Base-by-base conservation (phyloP, 225 moss, liverwort and hornwort species). In the Thuidium tamariscinum region DNA sequence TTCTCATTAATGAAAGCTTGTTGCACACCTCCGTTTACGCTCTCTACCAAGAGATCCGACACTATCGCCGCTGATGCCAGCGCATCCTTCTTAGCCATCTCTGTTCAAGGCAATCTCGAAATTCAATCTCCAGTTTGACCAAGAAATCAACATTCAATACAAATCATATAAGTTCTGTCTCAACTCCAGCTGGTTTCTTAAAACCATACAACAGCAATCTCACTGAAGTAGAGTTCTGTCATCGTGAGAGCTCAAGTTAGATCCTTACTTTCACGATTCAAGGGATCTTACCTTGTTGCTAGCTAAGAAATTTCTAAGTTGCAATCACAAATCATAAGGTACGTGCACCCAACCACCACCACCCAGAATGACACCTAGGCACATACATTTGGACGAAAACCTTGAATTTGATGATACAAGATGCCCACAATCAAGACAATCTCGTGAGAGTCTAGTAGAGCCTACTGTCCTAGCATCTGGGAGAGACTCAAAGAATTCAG, bases 1-100 rank as follows among this genome's bases (percentile, higher is more conserved):
- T 97, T 94, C 90, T 97, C 97, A 66, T 94, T 95, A 37, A 95
- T 87, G 71, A 97, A 97, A 18, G 94, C 94, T 81, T 95, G 91
- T 85, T 97, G 95, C 81, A 97, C 97, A n/a, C 95, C 97, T 76
- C 93, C 95, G 49, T 97, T 97, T 18, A 97, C 95, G 77, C 93
- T 95, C 76, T 97, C 95, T 54, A 97, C 97, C 52, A 97, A 71
- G 17, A 94, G 89, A 59, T 88, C 87, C 34, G 97, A 95, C 36
- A 95, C 93, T 27, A 90, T 89, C 42, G 90, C 79, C 10, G 94
- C 95, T 39, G 94, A 93, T 27, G 78, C 90, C 44, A 94, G 81
- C 22, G 97, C 91, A 60, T 95, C 95, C 79, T 94, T 95, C 91
- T 93, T 97, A 30, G 95, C 93, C 21, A 60, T 92, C 87, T 97